These are phyloP conservation scores for Purpureocillium lavendulum DNA, from an alignment of 2,329 filamentous ascomycete genomes.

Conservation along the genomic window DNA sequence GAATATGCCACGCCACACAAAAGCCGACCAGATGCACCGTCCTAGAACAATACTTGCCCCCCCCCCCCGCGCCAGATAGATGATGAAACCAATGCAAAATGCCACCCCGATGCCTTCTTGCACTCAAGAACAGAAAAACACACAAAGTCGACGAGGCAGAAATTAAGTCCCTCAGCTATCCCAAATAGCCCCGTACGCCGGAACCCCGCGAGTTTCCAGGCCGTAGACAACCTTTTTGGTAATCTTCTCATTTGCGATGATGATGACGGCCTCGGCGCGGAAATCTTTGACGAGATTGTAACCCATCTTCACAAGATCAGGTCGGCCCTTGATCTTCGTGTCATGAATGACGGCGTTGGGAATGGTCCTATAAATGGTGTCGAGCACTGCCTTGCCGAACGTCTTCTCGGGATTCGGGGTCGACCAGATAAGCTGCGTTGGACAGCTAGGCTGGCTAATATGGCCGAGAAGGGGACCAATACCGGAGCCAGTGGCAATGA, in stretches of 20 bases:
- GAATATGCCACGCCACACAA: too few relatives aligned
- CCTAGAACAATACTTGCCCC: too few relatives aligned
- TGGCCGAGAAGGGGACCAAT: constrained; percentile 61
- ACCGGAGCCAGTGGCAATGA: constrained; percentile 66
- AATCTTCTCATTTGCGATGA: constrained; percentile 62
- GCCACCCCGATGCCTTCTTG: too few relatives aligned
- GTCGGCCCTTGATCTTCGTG: constrained; percentile 49
- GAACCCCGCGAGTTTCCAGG: constrained; percentile 56
- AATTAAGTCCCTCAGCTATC: constrained; percentile 33
- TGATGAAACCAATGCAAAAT: too few relatives aligned
- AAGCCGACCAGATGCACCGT: too few relatives aligned
- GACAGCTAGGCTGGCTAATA: constrained; percentile 40
- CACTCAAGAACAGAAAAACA: too few relatives aligned
- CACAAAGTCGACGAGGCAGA: neutral
- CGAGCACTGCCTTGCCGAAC: constrained; percentile 50
- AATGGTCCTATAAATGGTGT: constrained; percentile 48
- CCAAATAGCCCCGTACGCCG: constrained; percentile 67
- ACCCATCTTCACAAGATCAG: constrained; percentile 43
- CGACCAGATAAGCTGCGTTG: constrained; percentile 60
- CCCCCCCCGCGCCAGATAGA: too few relatives aligned
- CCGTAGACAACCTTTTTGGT: constrained; percentile 62
- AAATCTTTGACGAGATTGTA: constrained; percentile 48
- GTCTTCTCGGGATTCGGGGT: constrained; percentile 52
- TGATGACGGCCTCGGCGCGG: constrained; percentile 59
- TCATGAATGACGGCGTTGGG: constrained; percentile 59